Percentiles rank a stretch among this genome's conserved stretches.
Conservation (phyloP, 2,329 filamentous ascomycete species). For the Neopestalotiopsis sp. region DNA sequence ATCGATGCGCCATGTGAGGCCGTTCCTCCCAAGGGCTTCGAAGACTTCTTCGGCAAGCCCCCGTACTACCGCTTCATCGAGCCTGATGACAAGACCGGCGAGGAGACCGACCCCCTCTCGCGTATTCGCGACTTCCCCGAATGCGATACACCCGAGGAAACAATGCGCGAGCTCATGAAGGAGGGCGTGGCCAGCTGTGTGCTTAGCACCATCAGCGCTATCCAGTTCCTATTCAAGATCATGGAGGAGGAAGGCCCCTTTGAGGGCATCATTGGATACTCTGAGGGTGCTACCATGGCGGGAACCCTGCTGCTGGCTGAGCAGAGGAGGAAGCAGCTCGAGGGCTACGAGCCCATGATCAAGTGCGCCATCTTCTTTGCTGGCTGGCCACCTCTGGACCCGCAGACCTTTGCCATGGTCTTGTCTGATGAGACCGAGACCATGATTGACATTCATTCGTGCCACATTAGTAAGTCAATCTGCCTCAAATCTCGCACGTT, state of each 20-base stretch:
- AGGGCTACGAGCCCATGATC: conserved; percentile 42
- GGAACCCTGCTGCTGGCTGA: conserved; percentile 36
- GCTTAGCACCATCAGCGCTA: conserved; percentile 45
- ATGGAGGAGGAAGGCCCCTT: conserved; percentile 39
- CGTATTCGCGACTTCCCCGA: conserved; percentile 61
- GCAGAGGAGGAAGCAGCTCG: conserved; percentile 32
- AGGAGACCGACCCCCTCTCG: conserved; percentile 52
- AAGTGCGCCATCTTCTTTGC: conserved; percentile 58
- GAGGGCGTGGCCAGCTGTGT: conserved; percentile 45
- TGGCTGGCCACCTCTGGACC: conserved; percentile 58
- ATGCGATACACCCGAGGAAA: conserved; percentile 58
- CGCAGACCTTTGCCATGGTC: conserved; percentile 48
- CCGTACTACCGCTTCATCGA: conserved; percentile 64
- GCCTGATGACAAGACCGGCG: conserved; percentile 47
- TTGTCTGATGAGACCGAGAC: conserved; percentile 55
- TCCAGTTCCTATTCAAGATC: conserved; percentile 44
- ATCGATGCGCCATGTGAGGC: conserved; percentile 57
- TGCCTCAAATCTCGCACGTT: neutral
- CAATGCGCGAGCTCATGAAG: conserved; percentile 56
- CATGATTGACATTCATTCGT: conserved; percentile 57
- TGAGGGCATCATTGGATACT: conserved; percentile 39
- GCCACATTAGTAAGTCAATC: conserved; percentile 51
- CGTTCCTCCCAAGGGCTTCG: conserved; percentile 57
- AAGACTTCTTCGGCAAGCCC: conserved; percentile 61
- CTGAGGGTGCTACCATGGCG: conserved; percentile 38